phyloP scores from a whole-genome alignment of 1,284 basidiomycete genomes.

The Earliella scabrosa region DNA sequence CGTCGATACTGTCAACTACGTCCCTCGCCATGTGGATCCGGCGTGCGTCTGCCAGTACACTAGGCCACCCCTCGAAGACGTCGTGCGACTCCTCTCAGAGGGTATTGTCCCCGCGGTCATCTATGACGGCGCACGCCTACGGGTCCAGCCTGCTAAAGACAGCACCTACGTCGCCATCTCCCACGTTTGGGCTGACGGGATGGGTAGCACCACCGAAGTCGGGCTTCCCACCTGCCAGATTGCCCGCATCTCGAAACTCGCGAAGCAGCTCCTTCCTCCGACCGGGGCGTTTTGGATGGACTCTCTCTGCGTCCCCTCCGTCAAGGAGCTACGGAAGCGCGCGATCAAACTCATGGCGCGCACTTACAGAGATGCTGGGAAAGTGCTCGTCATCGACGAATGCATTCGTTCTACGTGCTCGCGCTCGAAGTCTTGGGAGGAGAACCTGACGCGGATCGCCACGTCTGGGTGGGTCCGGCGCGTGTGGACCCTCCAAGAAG shows the following conservation, averaged over 20 bases:
- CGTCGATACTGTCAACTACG: not conserved
- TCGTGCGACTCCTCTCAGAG: slow-evolving; percentile 3
- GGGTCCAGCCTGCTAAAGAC: not conserved
- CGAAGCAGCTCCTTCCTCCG: slow-evolving; percentile 3
- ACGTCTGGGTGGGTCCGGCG: slow-evolving; percentile 22
- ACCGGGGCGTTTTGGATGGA: slow-evolving; percentile 25
- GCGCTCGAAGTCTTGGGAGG: slow-evolving; percentile 4
- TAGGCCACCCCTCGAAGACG: slow-evolving; percentile 8
- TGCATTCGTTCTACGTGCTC: slow-evolving; percentile 15
- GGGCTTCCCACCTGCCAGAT: slow-evolving; percentile 23
- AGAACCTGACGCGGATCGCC: slow-evolving; percentile 8
- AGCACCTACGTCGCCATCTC: slow-evolving; percentile 22
- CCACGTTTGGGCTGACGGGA: slow-evolving; percentile 26
- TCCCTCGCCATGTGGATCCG: slow-evolving; percentile 8
- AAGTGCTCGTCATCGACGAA: slow-evolving; percentile 21
- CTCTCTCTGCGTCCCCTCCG: slow-evolving; percentile 20
- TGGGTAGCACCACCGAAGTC: slow-evolving; percentile 24
- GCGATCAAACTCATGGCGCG: slow-evolving; percentile 21
- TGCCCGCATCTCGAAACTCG: slow-evolving; percentile 8
- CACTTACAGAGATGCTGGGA: slow-evolving; percentile 16
- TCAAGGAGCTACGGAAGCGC: not conserved
- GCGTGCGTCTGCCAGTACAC: slow-evolving; percentile 8
- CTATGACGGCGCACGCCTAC: not conserved
- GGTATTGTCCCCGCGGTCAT: slow-evolving; percentile 1
- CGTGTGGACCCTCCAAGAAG: slow-evolving; percentile 25